phyloP scores from a whole-genome alignment of 768 basidiomycete genomes.

The Pisolithus sp. region DNA sequence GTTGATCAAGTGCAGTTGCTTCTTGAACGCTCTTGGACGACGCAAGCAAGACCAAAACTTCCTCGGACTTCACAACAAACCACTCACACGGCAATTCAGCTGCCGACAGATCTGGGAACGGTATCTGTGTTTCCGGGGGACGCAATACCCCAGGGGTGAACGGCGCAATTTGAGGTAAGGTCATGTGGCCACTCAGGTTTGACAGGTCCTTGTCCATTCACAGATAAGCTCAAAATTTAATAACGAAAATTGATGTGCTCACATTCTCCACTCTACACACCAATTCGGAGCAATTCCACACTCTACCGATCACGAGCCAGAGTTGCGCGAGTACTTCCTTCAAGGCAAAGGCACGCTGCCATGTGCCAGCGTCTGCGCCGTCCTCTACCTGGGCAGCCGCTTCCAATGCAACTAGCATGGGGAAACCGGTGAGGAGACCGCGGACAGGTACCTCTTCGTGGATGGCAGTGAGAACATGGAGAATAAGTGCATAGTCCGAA shows the following conservation, averaged over 20 bases:
- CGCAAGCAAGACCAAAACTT: constrained; percentile 51
- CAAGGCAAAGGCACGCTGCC: constrained; percentile 46
- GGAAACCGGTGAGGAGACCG: constrained; percentile 69
- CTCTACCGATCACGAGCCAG: constrained; percentile 63
- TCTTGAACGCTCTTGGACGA: constrained; percentile 50
- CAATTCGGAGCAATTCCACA: constrained; percentile 62
- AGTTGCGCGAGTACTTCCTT: constrained; percentile 56
- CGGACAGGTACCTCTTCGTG: constrained; percentile 71
- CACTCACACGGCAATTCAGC: constrained; percentile 15
- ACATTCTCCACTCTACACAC: constrained; percentile 53
- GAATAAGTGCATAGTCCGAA: constrained; percentile 69
- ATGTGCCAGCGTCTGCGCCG: constrained; percentile 30
- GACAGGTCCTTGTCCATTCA: constrained; percentile 37
- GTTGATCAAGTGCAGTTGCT: constrained; percentile 56
- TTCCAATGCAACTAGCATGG: constrained; percentile 81
- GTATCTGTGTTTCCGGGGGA: constrained; percentile 37
- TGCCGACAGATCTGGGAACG: constrained; percentile 31
- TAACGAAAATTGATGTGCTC: constrained; percentile 10
- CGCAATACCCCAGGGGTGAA: constrained; percentile 37
- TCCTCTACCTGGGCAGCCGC: constrained; percentile 40
- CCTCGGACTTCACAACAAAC: constrained; percentile 45
- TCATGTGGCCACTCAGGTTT: constrained; percentile 31
- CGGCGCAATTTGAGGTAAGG: constrained; percentile 31
- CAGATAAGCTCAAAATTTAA: constrained; percentile 3
- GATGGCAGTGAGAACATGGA: constrained; percentile 58